A percentile compares a stretch with the other conserved stretches of the same genome.
phyloP scores from a whole-genome alignment of 805 yeast genomes.

The Candida ovalis region DNA sequence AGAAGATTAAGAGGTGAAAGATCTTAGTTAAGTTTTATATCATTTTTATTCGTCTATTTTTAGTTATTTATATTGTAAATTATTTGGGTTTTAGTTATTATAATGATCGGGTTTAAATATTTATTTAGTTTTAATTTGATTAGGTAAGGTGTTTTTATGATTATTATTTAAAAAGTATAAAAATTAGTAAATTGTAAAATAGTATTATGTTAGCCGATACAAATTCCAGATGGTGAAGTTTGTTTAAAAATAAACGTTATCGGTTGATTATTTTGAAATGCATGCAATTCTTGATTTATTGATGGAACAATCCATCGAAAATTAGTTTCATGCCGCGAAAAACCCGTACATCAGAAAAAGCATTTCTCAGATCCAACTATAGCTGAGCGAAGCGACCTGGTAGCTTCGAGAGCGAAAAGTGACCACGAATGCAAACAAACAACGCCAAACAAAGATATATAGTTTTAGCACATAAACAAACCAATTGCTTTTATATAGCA shows the following conservation, averaged over 20 bases:
- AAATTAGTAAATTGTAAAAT: neutral
- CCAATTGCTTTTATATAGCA: neutral
- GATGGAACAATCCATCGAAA: neutral
- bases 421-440: neutral
- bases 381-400: too few species aligned
- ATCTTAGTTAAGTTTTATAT: conserved; percentile 44
- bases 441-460: neutral
- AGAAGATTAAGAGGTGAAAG: conserved; percentile 98
- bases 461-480: neutral
- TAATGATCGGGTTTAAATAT: conserved; percentile 8
- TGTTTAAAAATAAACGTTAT: too few species aligned
- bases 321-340: neutral
- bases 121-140: neutral
- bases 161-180: neutral
- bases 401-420: neutral
- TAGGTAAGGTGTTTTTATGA: neutral
- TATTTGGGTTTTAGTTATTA: conserved; percentile 12
- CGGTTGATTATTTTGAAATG: neutral
- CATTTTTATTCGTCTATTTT: neutral
- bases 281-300: neutral
- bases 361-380: too few species aligned
- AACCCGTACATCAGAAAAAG: neutral
- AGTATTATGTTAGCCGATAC: too few species aligned
- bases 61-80: conserved; percentile 10
- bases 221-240: too few species aligned